These are phyloP conservation scores for Syzygium aromaticum DNA, from an alignment of 345 rosid genomes.

Conservation along the genomic window DNA sequence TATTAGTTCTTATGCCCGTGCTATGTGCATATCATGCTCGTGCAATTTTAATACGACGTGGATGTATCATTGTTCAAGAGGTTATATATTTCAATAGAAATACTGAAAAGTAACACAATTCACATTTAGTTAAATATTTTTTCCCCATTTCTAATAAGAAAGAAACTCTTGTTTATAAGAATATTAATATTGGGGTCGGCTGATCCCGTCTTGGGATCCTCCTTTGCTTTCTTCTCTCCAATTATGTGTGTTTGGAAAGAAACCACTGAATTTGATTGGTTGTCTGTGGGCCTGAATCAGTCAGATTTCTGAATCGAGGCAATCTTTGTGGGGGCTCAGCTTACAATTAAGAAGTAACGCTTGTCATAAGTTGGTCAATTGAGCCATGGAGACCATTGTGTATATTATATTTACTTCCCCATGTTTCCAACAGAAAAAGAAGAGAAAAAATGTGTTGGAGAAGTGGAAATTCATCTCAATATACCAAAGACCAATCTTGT, in stretches of 20 bases:
- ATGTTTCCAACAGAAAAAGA: neutral
- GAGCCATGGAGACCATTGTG: neutral
- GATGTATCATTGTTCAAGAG: neutral
- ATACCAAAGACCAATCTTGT: neutral
- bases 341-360: neutral
- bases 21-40: neutral
- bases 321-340: neutral
- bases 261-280: neutral
- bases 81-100: neutral
- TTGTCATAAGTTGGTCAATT: neutral
- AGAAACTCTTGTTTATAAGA: neutral
- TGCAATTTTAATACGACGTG: neutral
- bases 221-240: neutral
- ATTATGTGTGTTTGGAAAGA: neutral
- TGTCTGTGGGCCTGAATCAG: neutral
- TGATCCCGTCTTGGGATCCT: neutral
- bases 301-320: neutral
- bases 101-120: neutral
- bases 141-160: neutral
- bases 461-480: neutral
- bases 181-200: neutral
- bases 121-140: neutral
- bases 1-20: neutral
- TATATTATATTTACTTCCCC: neutral
- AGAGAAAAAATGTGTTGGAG: neutral